Evolutionary conservation across 345 rosid species (phyloP).

Genomic region (Turnera subulata): DNA sequence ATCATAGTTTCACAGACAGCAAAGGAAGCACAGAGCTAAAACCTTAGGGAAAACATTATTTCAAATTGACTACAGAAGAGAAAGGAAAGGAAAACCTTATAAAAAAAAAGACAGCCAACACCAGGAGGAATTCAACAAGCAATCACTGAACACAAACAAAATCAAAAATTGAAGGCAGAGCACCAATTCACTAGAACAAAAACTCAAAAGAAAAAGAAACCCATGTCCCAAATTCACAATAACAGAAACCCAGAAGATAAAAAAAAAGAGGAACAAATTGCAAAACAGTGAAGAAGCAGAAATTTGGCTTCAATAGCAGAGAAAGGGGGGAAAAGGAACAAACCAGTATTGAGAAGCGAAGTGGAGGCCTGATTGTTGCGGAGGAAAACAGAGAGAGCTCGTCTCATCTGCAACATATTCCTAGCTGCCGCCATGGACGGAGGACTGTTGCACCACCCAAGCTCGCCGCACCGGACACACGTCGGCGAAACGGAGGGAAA

Average conservation of each 20-base stretch:
- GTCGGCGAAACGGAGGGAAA: too few relatives aligned
- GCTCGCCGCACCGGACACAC: too few relatives aligned
- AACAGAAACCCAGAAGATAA: neutral
- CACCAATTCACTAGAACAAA: neutral
- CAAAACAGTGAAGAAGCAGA: neutral
- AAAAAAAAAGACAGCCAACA: neutral
- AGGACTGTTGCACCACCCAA: neutral
- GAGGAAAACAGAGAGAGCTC: constrained; percentile 24
- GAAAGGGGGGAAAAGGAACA: neutral
- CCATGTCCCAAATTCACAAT: neutral
- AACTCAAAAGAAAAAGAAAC: neutral
- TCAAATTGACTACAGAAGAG: neutral
- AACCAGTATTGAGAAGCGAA: constrained; percentile 21
- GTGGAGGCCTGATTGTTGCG: neutral
- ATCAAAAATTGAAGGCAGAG: neutral
- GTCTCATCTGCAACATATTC: constrained; percentile 28
- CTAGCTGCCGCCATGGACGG: constrained; percentile 21
- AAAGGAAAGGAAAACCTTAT: neutral
- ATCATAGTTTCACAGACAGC: too few relatives aligned
- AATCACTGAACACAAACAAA: neutral
- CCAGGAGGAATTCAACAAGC: neutral
- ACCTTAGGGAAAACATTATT: neutral
- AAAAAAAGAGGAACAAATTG: neutral
- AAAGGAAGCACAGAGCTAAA: neutral
- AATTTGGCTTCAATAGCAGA: neutral